These are phyloP conservation scores for Aspergillus melleus DNA, from an alignment of 2,329 filamentous ascomycete genomes.

Conservation along the genomic window DNA sequence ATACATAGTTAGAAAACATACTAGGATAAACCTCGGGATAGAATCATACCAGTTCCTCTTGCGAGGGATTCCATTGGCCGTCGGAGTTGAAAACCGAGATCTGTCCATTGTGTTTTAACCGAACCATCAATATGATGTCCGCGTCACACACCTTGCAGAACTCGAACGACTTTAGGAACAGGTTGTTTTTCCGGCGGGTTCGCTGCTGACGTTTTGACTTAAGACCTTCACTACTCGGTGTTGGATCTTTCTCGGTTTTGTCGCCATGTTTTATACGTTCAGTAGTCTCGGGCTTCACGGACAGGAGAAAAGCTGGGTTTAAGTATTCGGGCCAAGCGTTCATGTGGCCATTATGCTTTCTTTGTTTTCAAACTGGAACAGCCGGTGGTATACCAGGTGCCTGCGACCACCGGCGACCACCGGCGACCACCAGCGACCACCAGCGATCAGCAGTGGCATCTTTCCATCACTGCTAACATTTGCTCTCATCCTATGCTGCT, in stretches of 20 bases:
- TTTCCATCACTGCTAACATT: neutral
- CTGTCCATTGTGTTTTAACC: neutral
- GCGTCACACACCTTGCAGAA: neutral
- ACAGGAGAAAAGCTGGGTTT: neutral
- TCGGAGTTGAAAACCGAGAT: neutral
- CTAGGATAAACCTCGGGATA: neutral
- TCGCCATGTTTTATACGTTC: neutral
- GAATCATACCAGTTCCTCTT: neutral
- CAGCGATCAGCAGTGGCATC: neutral
- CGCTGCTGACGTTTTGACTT: neutral
- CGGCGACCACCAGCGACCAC: too few species aligned
- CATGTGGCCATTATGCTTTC: neutral
- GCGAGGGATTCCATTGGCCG: neutral
- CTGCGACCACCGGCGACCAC: neutral
- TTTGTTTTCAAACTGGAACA: neutral
- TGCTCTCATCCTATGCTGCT: neutral
- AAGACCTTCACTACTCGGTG: neutral
- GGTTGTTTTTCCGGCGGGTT: neutral
- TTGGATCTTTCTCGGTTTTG: neutral
- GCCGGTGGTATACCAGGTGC: neutral
- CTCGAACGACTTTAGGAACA: constrained; percentile 1
- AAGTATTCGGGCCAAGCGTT: neutral
- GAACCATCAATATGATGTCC: neutral
- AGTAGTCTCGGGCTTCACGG: neutral
- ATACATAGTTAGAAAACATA: neutral